phyloP scores from a whole-genome alignment of 2,329 filamentous ascomycete species.

The Epichloe brachyelytri region DNA sequence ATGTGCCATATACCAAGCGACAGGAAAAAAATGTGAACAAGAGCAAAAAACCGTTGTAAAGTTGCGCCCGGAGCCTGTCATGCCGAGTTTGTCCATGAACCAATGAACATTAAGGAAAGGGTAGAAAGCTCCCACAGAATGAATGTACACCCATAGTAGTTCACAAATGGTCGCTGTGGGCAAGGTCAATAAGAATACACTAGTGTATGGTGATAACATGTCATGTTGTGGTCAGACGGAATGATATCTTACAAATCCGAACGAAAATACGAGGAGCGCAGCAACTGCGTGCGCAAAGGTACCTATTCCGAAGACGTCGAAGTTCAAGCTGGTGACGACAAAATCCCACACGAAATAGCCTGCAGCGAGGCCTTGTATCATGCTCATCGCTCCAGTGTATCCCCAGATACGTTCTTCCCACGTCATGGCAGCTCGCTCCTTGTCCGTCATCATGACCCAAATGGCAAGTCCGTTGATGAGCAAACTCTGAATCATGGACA shows the following conservation, averaged over 20 bases:
- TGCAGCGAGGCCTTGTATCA: slow-evolving; percentile 63
- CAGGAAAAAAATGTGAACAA: slow-evolving; percentile 64
- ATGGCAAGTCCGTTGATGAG: slow-evolving; percentile 62
- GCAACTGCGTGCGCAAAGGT: slow-evolving; percentile 66
- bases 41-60: slow-evolving; percentile 64
- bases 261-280: slow-evolving; percentile 59
- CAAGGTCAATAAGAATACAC: background rate
- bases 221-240: background rate
- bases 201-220: background rate
- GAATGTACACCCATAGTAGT: slow-evolving; percentile 70
- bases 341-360: slow-evolving; percentile 84
- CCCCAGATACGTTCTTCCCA: slow-evolving; percentile 62
- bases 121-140: slow-evolving; percentile 81
- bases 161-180: slow-evolving; percentile 63
- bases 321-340: slow-evolving; percentile 51
- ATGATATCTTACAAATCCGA: slow-evolving; percentile 59
- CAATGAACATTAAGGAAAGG: slow-evolving; percentile 79
- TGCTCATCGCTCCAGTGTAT: slow-evolving; percentile 57
- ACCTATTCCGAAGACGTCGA: slow-evolving; percentile 62
- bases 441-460: slow-evolving; percentile 57
- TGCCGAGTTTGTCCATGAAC: slow-evolving; percentile 78
- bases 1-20: slow-evolving; percentile 67
- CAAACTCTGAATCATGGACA: slow-evolving; percentile 66
- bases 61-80: slow-evolving; percentile 64
- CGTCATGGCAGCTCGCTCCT: slow-evolving; percentile 53